These are phyloP conservation scores for Trypanosoma scelopori DNA, from an alignment of 208 protist genomes.

Conservation along the genomic window DNA sequence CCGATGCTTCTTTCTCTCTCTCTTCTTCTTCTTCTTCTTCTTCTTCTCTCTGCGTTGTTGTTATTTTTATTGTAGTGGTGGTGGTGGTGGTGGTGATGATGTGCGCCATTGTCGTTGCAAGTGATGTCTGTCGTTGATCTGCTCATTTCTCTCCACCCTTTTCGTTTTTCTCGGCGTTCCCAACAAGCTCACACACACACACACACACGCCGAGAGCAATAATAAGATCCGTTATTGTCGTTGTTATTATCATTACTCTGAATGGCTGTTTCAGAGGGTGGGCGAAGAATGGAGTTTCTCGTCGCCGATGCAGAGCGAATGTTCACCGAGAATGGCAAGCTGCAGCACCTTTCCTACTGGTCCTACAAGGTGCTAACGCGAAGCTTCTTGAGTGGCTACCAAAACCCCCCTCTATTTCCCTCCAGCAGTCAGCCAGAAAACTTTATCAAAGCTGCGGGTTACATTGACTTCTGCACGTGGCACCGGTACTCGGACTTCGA, in stretches of 20 bases:
- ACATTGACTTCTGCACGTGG: constrained; percentile 45
- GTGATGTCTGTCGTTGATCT: neutral
- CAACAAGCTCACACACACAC: neutral
- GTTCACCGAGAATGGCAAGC: constrained; percentile 30
- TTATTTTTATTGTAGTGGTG: neutral
- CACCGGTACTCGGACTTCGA: constrained; percentile 42
- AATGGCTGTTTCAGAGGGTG: neutral
- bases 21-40: constrained; percentile 18
- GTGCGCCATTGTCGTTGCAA: neutral
- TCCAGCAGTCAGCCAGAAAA: constrained; percentile 17
- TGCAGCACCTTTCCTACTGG: constrained; percentile 36
- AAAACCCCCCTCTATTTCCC: constrained; percentile 20
- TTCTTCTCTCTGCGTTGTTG: neutral
- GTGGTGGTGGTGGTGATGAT: no score
- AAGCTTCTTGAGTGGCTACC: constrained; percentile 30
- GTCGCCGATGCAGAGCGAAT: constrained; percentile 34
- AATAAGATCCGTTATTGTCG: no score
- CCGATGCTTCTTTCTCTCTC: neutral
- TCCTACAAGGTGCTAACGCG: constrained; percentile 36
- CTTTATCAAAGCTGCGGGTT: constrained; percentile 21
- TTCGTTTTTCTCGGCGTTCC: no score
- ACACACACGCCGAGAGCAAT: neutral
- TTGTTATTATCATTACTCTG: constrained; percentile 10
- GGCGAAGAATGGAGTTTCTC: constrained; percentile 30
- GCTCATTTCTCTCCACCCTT: no score